phyloP scores from a whole-genome alignment of 148 eudicot species.

The Polygonum aviculare region DNA sequence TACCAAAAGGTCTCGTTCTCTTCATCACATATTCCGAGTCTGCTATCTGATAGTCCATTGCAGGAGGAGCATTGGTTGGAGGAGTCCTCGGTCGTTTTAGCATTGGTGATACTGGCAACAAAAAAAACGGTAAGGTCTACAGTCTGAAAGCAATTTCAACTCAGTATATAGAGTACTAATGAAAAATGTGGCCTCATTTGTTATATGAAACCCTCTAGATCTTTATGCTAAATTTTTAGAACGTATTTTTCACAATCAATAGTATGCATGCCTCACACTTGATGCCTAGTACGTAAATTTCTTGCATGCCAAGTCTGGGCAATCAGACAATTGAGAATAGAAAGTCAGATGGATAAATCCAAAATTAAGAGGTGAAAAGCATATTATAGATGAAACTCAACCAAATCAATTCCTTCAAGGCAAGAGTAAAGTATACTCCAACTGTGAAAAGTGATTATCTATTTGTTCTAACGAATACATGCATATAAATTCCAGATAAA shows the following conservation, averaged over 20 bases:
- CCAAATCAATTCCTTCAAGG: background rate
- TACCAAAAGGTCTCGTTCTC: slow-evolving; percentile 50
- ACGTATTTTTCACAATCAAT: background rate
- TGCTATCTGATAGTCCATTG: slow-evolving; percentile 45
- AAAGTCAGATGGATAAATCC: background rate
- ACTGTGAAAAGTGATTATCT: background rate
- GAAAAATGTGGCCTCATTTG: background rate
- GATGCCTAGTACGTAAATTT: background rate
- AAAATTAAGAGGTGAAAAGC: background rate
- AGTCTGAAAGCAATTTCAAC: background rate
- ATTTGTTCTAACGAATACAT: background rate
- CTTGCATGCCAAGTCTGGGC: background rate
- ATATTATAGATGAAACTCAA: background rate
- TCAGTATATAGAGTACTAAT: background rate
- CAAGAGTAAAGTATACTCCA: background rate
- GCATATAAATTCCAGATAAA: background rate
- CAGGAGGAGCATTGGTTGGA: slow-evolving; percentile 28
- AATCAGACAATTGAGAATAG: background rate
- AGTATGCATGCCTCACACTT: background rate
- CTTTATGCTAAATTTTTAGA: background rate
- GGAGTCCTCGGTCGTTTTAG: slow-evolving; percentile 53
- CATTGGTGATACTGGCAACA: slow-evolving; percentile 31
- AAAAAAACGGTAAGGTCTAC: background rate
- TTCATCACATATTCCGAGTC: slow-evolving; percentile 48
- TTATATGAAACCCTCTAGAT: background rate